phyloP scores from a whole-genome alignment of 352 stramenopile species.

The Phytopythium litorale region DNA sequence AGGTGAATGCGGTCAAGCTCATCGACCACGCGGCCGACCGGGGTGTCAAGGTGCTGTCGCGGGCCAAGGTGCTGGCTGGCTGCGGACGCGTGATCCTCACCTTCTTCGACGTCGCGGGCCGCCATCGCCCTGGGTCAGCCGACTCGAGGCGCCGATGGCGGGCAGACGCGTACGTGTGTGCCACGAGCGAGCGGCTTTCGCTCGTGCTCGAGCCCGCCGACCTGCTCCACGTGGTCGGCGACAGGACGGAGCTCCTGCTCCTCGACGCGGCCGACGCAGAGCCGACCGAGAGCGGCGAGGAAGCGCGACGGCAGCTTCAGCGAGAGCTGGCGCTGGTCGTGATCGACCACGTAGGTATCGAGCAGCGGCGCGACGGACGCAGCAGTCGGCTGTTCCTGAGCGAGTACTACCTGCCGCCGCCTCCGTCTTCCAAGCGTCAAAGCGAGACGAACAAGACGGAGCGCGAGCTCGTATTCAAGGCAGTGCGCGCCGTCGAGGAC shows the following conservation, averaged over 20 bases:
- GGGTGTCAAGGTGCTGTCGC: conserved; percentile 60
- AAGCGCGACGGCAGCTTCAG: conserved; percentile 1
- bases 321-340: conserved; percentile 33
- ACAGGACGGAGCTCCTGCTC: conserved; percentile 20
- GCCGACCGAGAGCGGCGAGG: conserved; percentile 5
- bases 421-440: not conserved
- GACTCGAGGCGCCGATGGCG: conserved; percentile 21
- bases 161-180: conserved; percentile 57
- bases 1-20: conserved; percentile 45
- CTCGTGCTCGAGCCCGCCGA: conserved; percentile 38
- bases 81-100: conserved; percentile 51
- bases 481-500: conserved; percentile 30
- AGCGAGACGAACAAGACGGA: not conserved
- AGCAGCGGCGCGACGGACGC: conserved; percentile 41
- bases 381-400: conserved; percentile 44
- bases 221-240: conserved; percentile 40
- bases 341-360: conserved; percentile 52
- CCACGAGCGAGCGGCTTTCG: conserved; percentile 43
- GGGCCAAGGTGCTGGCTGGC: conserved; percentile 24
- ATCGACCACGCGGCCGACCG: conserved; percentile 48
- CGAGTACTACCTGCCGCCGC: conserved; percentile 22
- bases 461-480: conserved; percentile 38
- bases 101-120: conserved; percentile 37
- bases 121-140: not conserved
- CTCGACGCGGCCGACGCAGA: not conserved